phyloP scores from a whole-genome alignment of 306 rosid species.

The Trifolium dubium region DNA sequence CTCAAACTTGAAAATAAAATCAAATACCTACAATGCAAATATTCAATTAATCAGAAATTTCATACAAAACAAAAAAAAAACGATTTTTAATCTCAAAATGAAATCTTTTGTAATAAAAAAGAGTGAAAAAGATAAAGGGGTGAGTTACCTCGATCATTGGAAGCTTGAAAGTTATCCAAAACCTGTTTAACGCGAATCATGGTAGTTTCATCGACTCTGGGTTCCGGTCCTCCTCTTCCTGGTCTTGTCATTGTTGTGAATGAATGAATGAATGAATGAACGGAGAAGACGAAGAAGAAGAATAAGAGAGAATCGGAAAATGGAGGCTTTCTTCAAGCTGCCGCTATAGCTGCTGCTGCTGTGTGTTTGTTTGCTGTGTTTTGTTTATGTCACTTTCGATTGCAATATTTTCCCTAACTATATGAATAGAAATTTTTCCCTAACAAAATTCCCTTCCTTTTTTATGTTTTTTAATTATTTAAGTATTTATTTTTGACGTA shows the following conservation, averaged over 20 bases:
- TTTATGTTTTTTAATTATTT: no score
- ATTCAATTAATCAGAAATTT: neutral
- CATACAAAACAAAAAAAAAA: neutral
- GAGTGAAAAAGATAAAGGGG: neutral
- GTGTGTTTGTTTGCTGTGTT: neutral
- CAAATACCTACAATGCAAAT: constrained; percentile 29
- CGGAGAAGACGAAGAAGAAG: neutral
- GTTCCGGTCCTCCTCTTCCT: no score
- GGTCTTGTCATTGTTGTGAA: constrained; percentile 32
- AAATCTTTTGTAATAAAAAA: no score
- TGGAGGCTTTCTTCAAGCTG: neutral
- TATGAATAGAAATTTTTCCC: no score
- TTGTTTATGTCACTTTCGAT: neutral
- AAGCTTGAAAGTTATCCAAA: constrained; percentile 47
- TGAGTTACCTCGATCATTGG: constrained; percentile 57
- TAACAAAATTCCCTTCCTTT: no score
- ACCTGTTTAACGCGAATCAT: constrained; percentile 41
- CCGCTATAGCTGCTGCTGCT: neutral
- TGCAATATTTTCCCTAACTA: no score
- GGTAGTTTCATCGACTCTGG: constrained; percentile 40
- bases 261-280: neutral
- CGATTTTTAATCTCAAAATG: no score
- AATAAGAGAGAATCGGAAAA: neutral
- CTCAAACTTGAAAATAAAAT: neutral
- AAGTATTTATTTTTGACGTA: no score